A percentile compares a stretch with the other conserved stretches of the same genome.
These are phyloP conservation scores for Fragilaria crotonensis DNA, from an alignment of 108 stramenopile genomes.

Conservation along the genomic window DNA sequence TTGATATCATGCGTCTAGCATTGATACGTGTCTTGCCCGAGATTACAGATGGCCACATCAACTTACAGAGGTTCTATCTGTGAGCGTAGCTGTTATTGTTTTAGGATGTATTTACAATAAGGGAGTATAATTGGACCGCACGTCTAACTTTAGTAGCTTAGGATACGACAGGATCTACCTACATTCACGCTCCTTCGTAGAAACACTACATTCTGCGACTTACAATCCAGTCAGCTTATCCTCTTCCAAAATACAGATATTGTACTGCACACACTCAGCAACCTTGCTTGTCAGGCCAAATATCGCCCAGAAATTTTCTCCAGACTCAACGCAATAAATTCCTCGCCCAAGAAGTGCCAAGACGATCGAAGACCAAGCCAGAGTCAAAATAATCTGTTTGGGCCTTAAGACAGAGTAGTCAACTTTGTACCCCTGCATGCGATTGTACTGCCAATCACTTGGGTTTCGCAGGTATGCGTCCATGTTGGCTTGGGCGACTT, in stretches of 20 bases:
- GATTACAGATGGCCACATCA: too few relatives aligned
- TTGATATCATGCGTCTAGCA: too few relatives aligned
- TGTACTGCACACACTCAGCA: slow-evolving; percentile 9
- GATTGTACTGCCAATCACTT: slow-evolving; percentile 12
- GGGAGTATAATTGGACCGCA: too few relatives aligned
- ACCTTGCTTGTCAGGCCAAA: slow-evolving; percentile 10
- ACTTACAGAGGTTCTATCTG: too few relatives aligned
- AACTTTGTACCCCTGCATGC: slow-evolving; percentile 16
- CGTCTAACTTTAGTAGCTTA: too few relatives aligned
- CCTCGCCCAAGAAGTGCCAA: slow-evolving; percentile 4
- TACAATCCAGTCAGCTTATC: too few relatives aligned
- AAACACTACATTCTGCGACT: too few relatives aligned
- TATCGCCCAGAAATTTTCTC: slow-evolving; percentile 24
- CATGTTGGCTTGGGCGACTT: slow-evolving; percentile 49
- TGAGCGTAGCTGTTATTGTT: too few relatives aligned
- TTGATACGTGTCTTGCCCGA: too few relatives aligned
- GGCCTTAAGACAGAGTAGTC: slow-evolving; percentile 20
- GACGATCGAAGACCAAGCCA: slow-evolving; percentile 19
- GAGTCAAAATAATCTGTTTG: slow-evolving; percentile 14
- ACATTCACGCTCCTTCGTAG: too few relatives aligned
- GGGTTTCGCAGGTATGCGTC: slow-evolving; percentile 49
- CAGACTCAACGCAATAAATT: slow-evolving; percentile 7
- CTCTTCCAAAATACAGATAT: slow-evolving; percentile 8
- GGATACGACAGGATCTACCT: too few relatives aligned
- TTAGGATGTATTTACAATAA: too few relatives aligned